Base-by-base conservation (phyloP, 2,329 filamentous ascomycete species). In the Geosmithia flava region DNA sequence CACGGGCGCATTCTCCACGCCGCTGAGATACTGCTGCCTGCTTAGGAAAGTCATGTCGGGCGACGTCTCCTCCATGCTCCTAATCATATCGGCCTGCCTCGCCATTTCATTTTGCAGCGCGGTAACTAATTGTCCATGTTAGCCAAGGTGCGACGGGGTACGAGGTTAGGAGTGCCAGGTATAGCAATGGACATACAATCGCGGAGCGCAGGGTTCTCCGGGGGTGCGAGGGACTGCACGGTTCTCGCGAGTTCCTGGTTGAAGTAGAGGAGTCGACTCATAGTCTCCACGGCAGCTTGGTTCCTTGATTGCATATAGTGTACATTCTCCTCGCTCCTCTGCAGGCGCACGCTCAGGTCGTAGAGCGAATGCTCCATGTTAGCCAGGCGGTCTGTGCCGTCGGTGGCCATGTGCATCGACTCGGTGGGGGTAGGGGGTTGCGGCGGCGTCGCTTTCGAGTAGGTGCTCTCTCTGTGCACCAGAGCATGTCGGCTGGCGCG, bases 401-500 rank as follows among this genome's bases (percentile, higher is more conserved):
- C 91, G 16, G 39, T 6, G 19, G 77, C 71, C 23, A 75, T 64
- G n/a, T 76, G 75, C 65, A 89, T 83, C 10, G 87, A 78, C 60
- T 95, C 89, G 20, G 86, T 81, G 1, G 90, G 85, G n/a, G 87
- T 87, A 15, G 87, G 87, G 10, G 87, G 84, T 57, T 93, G 88
- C 20, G 88, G 87, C 16, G 76, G 73, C 46, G 78, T 76, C 41
- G 84, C 73, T 61, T 95, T 95, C 51, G 85, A 81, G 50, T 78
- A 78, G 53, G 82, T 85, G 67, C 93, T 95, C 15, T 97, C 93
- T 56, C 91, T 81, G 61, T 97, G 89, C 20, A 96, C 94, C 48
- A 97, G 74, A 20, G 91, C 85, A 68, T 97, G 93, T 52, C 93
- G 78, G 37, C 91, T 97, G 17, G 93, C 91, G 51, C 93, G 80